These are phyloP conservation scores for Globisporangium megalacanthum DNA, from an alignment of 352 stramenopile species.

Conservation along the genomic window DNA sequence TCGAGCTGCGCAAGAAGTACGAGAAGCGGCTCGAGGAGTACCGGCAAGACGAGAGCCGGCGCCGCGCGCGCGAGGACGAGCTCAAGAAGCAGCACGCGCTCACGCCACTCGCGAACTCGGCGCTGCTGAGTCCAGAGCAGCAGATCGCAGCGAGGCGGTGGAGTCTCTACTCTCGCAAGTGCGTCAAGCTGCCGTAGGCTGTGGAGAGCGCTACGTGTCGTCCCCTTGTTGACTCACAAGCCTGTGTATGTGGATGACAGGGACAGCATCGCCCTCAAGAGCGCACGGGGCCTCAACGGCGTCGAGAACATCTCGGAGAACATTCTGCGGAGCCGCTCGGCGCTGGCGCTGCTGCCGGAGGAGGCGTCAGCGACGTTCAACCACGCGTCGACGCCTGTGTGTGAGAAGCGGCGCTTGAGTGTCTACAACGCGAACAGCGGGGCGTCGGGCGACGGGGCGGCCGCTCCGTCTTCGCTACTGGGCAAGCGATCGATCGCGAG, in stretches of 20 bases:
- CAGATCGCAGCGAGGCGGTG: slow-evolving; percentile 42
- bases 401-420: slow-evolving; percentile 22
- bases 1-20: slow-evolving; percentile 69
- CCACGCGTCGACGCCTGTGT: slow-evolving; percentile 20
- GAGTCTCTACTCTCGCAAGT: slow-evolving; percentile 70
- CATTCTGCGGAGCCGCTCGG: slow-evolving; percentile 46
- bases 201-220: neutral
- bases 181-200: slow-evolving; percentile 5
- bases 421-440: slow-evolving; percentile 9
- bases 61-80: slow-evolving; percentile 45
- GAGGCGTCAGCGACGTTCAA: slow-evolving; percentile 10
- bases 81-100: slow-evolving; percentile 33
- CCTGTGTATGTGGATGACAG: slow-evolving; percentile 1
- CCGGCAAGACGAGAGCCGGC: slow-evolving; percentile 48
- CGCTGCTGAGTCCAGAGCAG: slow-evolving; percentile 29
- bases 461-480: slow-evolving; percentile 2
- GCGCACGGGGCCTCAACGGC: slow-evolving; percentile 33
- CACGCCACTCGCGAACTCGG: slow-evolving; percentile 23
- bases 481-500: slow-evolving; percentile 8
- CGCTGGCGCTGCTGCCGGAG: slow-evolving; percentile 26
- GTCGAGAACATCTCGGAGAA: slow-evolving; percentile 79
- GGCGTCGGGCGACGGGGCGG: neutral
- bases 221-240: slow-evolving; percentile 3
- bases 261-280: slow-evolving; percentile 25
- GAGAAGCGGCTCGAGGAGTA: slow-evolving; percentile 75